Percentiles rank a stretch among this genome's conserved stretches.
Conservation (phyloP, 257 asterid species). For the Solanum sejunctum region DNA sequence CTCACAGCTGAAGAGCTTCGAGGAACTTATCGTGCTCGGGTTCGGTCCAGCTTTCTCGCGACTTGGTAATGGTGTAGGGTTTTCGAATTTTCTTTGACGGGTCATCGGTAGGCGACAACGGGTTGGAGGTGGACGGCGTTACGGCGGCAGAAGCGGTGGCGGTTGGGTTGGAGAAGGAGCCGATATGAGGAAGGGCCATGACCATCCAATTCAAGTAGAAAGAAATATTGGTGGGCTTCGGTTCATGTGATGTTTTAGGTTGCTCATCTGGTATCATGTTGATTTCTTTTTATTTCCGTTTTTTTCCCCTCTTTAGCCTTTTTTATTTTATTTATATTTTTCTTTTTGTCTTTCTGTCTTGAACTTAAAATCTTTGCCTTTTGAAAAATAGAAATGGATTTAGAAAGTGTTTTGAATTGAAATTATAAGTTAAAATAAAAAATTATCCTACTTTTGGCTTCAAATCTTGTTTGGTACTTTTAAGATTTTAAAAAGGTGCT, state of each 20-base stretch:
- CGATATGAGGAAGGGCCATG: constrained; percentile 68
- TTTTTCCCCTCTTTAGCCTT: neutral
- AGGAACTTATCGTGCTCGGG: constrained; percentile 96
- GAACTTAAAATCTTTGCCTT: too few species aligned
- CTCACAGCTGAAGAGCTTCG: constrained; percentile 91
- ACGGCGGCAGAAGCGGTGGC: constrained; percentile 10
- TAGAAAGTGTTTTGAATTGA: too few species aligned
- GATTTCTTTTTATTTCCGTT: neutral
- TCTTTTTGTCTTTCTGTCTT: neutral
- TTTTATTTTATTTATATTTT: neutral
- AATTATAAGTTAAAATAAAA: too few species aligned
- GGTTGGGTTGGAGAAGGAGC: constrained; percentile 40
- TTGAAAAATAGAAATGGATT: too few species aligned
- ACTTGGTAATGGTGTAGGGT: constrained; percentile 83
- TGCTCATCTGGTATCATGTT: neutral
- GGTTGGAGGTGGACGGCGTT: constrained; percentile 2
- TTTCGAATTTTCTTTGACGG: constrained; percentile 61
- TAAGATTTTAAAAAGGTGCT: too few species aligned
- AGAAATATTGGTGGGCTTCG: constrained; percentile 29
- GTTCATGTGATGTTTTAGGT: constrained; percentile 1
- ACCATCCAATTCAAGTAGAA: constrained; percentile 40
- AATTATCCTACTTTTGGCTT: too few species aligned
- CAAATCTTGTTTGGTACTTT: too few species aligned
- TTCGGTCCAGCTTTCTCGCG: constrained; percentile 94
- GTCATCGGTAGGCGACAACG: constrained; percentile 42